Base-by-base conservation (phyloP, 1,139 yeast genomes). In the Diutina rugosa region DNA sequence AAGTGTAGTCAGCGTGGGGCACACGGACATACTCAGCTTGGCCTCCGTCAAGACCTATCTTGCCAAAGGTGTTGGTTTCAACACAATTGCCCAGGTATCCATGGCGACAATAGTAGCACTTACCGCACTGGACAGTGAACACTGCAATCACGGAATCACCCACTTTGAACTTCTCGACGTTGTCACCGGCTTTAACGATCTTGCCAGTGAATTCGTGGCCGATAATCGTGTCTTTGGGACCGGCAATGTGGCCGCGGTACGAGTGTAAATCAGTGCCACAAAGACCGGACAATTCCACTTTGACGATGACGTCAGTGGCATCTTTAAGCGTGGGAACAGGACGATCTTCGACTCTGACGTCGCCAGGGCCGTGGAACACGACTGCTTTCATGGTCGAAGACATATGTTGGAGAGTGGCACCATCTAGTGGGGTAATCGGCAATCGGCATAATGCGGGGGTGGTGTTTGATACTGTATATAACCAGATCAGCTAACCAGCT, bases 201-300 rank as follows among this genome's bases (percentile, higher is more conserved):
- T 67, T 68, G 1, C 83, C 82, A 18, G 74, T 63, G 56, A 78
- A 77, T 61, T 79, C 84, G 64, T 79, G 83, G 12, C 84, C 83
- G 60, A 61, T 60, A 63, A 77, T 70, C 18, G 73, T 67, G 58
- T 76, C 78, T n/a, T 72, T 78, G 10, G 65, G 65, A 12, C 72
- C 69, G 35, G 72, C 68, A 46, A 80, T 76, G 58, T 79, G 79
- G 6, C 87, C 87, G 28, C 87, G 68, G 63, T 79, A 83, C 60
- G 79, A 76, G 65, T 82, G 87, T 52, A 82, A 68, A 63, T 82
- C 88, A 2, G 85, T 78, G 1, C 87, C 87, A 65, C 86, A 82
- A 29, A 82, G 67, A 1, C 85, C 86, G 1, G 84, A 77, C 57
- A 75, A 80, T 57, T 71, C 71, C 46, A 80, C 80, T 61, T 79